A percentile compares a stretch with the other conserved stretches of the same genome.
Evolutionary conservation across 1,139 yeast genomes (phyloP).

Genomic region (Protomyces macrosporus): DNA sequence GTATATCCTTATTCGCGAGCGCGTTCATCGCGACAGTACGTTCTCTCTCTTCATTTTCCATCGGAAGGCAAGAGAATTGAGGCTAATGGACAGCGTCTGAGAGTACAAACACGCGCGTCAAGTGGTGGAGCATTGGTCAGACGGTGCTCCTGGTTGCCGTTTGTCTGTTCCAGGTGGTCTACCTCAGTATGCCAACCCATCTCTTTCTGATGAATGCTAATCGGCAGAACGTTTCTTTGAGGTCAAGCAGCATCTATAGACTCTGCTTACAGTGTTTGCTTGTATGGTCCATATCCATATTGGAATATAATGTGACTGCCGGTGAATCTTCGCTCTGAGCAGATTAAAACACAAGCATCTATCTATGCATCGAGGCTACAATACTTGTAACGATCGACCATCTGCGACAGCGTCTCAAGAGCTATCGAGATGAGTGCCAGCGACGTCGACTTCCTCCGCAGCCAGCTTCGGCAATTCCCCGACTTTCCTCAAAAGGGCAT

Average conservation of each 20-base stretch:
- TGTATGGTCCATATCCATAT: no score
- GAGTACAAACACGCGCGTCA: slow-evolving; percentile 91
- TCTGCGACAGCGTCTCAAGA: no score
- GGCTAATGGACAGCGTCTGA: slow-evolving; percentile 41
- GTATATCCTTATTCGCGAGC: slow-evolving; percentile 89
- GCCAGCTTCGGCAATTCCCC: slow-evolving; percentile 48
- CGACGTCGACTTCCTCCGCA: slow-evolving; percentile 13
- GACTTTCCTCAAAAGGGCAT: slow-evolving; percentile 93
- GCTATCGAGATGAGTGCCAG: slow-evolving; percentile 4
- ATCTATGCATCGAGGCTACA: no score
- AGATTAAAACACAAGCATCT: no score
- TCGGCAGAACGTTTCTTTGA: slow-evolving; percentile 71
- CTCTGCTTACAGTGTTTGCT: not conserved
- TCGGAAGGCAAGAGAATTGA: not conserved
- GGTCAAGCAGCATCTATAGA: slow-evolving; percentile 48
- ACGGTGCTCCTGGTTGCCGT: slow-evolving; percentile 76
- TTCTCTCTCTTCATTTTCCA: not conserved
- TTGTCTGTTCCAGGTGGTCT: slow-evolving; percentile 74
- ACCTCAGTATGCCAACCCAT: slow-evolving; percentile 8
- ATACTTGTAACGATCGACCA: no score
- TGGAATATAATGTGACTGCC: no score
- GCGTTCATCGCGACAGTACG: slow-evolving; percentile 97
- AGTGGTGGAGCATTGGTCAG: slow-evolving; percentile 97
- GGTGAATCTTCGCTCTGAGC: no score
- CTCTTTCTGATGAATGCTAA: not conserved